These are phyloP conservation scores for Combretum micranthum DNA, from an alignment of 345 rosid species.

Conservation along the genomic window DNA sequence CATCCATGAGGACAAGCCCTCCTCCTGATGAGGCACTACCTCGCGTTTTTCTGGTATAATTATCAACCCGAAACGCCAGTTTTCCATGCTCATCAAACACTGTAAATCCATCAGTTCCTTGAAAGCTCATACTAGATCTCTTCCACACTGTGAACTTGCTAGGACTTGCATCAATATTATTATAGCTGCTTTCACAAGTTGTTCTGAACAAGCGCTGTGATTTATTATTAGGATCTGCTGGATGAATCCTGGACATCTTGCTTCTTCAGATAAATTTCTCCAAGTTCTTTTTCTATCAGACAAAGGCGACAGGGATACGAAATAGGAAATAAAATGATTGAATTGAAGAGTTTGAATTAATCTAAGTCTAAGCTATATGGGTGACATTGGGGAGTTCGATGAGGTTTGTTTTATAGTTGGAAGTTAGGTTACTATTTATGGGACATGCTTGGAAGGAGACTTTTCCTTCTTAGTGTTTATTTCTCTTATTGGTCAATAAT, in stretches of 20 bases:
- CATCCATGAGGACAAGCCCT: constrained; percentile 49
- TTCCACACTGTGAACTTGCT: constrained; percentile 35
- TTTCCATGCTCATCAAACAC: constrained; percentile 33
- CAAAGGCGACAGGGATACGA: background rate
- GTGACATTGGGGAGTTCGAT: background rate
- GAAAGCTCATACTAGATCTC: constrained; percentile 53
- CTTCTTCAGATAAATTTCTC: background rate
- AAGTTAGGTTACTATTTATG: background rate
- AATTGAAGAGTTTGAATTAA: no score
- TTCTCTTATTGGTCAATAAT: constrained; percentile 7
- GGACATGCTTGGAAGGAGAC: background rate
- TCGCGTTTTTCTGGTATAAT: constrained; percentile 35
- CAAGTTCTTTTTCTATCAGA: background rate
- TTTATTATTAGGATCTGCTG: constrained; percentile 12
- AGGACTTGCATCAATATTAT: constrained; percentile 2
- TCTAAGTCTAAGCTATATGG: no score
- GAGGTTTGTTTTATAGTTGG: background rate
- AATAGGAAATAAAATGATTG: no score
- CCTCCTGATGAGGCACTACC: background rate
- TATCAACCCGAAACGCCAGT: constrained; percentile 41
- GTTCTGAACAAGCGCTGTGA: background rate
- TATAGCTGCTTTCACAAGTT: background rate
- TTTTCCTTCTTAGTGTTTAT: constrained; percentile 7
- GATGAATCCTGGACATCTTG: constrained; percentile 43
- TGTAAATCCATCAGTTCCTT: constrained; percentile 53